Percentiles rank a stretch among this genome's conserved stretches.
These are phyloP conservation scores for Alloascoidea africana DNA, from an alignment of 805 yeast species.

Conservation along the genomic window DNA sequence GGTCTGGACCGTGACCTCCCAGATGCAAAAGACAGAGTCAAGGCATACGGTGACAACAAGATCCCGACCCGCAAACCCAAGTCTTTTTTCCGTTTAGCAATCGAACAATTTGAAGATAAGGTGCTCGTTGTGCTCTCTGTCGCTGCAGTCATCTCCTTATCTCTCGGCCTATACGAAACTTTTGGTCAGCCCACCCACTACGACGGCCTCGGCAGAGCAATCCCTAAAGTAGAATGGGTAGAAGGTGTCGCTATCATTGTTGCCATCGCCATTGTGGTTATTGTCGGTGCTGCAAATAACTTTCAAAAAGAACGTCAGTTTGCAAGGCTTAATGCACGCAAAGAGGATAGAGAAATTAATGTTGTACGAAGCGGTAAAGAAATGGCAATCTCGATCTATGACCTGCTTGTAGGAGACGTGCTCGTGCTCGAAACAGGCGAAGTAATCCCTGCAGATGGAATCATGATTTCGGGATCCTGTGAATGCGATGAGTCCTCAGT, in stretches of 20 bases:
- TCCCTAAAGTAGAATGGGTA: conserved; percentile 95
- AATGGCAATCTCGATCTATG: conserved; percentile 51
- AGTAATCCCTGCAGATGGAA: conserved; percentile 77
- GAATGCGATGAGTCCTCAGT: conserved; percentile 87
- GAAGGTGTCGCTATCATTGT: conserved; percentile 96
- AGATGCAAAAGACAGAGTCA: conserved; percentile 26
- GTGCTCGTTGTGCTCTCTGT: conserved; percentile 68
- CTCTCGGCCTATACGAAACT: conserved; percentile 83
- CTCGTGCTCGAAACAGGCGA: conserved; percentile 85
- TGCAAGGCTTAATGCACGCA: conserved; percentile 72
- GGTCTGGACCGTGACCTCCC: too few relatives aligned
- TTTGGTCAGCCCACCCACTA: conserved; percentile 69
- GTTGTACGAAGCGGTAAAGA: conserved; percentile 66
- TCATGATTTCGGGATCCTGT: conserved; percentile 54
- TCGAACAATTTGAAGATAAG: conserved; percentile 82
- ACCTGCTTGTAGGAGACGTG: conserved; percentile 77
- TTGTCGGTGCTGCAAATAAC: conserved; percentile 90
- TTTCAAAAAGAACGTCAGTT: conserved; percentile 94
- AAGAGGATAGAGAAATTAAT: conserved; percentile 67
- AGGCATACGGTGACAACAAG: conserved; percentile 51
- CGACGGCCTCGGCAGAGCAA: conserved; percentile 61
- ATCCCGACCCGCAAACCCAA: conserved; percentile 61
- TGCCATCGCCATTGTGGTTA: conserved; percentile 79
- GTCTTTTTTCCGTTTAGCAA: conserved; percentile 50
- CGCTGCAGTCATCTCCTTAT: conserved; percentile 83